A percentile compares a stretch with the other conserved stretches of the same genome.
These are phyloP conservation scores for Trametes cubensis DNA, from an alignment of 768 basidiomycete genomes.

Conservation along the genomic window DNA sequence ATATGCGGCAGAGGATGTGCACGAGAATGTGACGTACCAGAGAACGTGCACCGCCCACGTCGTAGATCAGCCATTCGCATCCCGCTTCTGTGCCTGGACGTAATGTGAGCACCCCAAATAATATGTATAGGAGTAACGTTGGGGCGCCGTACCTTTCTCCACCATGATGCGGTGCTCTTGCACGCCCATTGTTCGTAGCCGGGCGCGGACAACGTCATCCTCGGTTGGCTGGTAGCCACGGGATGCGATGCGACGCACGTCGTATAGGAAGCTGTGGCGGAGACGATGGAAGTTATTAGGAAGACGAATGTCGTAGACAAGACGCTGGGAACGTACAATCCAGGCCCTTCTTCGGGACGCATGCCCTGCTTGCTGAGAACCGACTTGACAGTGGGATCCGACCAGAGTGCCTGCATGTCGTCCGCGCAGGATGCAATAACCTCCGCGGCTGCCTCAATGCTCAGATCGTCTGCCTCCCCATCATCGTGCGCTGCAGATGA, in stretches of 20 bases:
- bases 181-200: conserved; percentile 75
- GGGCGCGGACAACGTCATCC: conserved; percentile 77
- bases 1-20: neutral
- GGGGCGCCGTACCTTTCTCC: conserved; percentile 54
- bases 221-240: conserved; percentile 70
- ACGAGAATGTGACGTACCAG: conserved; percentile 29
- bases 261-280: conserved; percentile 62
- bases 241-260: conserved; percentile 65
- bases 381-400: conserved; percentile 60
- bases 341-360: conserved; percentile 67
- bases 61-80: conserved; percentile 79
- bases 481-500: neutral
- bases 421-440: conserved; percentile 60
- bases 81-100: conserved; percentile 55
- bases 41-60: conserved; percentile 78
- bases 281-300: neutral
- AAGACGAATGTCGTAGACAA: neutral
- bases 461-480: conserved; percentile 11
- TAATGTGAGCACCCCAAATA: neutral
- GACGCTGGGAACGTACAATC: conserved; percentile 56
- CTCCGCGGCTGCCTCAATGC: conserved; percentile 57
- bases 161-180: conserved; percentile 73
- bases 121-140: neutral
- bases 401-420: conserved; percentile 69
- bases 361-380: conserved; percentile 48